Evolutionary conservation across 495 filamentous ascomycete genomes (phyloP).

Genomic region (Apodospora peruviana): DNA sequence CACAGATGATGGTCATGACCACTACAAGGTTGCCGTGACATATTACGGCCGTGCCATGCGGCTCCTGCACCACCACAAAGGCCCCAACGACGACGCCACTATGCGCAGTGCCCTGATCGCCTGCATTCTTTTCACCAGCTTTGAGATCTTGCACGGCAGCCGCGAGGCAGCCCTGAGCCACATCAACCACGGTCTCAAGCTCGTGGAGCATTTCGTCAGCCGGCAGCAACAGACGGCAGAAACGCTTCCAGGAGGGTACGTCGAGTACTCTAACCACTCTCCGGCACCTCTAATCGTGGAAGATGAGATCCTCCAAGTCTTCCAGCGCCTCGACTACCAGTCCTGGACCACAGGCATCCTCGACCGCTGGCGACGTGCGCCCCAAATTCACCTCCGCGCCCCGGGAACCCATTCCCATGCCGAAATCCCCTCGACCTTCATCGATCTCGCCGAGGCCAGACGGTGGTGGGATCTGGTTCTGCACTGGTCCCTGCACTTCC

Average conservation of each 20-base stretch:
- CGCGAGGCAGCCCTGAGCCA: conserved; percentile 17
- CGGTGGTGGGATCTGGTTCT: conserved; percentile 17
- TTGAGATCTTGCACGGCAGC: conserved; percentile 22
- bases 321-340: conserved; percentile 18
- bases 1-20: conserved; percentile 4
- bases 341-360: conserved; percentile 14
- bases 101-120: conserved; percentile 18
- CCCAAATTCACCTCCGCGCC: neutral
- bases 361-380: neutral
- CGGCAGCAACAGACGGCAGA: neutral
- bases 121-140: conserved; percentile 23
- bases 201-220: conserved; percentile 21
- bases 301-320: conserved; percentile 18
- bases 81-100: conserved; percentile 4
- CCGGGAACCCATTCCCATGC: neutral
- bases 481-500: conserved; percentile 11
- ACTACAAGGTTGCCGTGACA: conserved; percentile 21
- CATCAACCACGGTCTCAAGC: conserved; percentile 21
- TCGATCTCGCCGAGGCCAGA: conserved; percentile 12
- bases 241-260: neutral
- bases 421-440: conserved; percentile 9
- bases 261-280: conserved; percentile 2
- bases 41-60: conserved; percentile 22
- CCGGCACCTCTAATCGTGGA: conserved; percentile 11
- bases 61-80: conserved; percentile 10